These are phyloP conservation scores for Scheffersomyces spartinae DNA, from an alignment of 805 yeast genomes.

Conservation along the genomic window DNA sequence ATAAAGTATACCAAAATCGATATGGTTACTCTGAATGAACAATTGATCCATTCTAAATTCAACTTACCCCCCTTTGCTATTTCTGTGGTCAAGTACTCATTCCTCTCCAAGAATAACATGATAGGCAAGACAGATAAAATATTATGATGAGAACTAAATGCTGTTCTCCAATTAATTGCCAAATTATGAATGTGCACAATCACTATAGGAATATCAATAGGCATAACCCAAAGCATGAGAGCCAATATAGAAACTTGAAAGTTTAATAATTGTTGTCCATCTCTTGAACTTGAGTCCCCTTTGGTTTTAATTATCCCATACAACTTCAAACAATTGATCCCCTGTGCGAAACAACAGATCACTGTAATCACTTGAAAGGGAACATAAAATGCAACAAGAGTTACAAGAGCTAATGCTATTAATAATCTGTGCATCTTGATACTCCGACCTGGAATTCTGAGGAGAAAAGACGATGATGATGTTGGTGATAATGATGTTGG, in stretches of 20 bases:
- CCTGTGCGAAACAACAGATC: slow-evolving; percentile 48
- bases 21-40: slow-evolving; percentile 14
- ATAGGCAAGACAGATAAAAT: slow-evolving; percentile 68
- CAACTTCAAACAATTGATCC: slow-evolving; percentile 34
- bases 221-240: slow-evolving; percentile 67
- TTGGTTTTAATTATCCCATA: background rate
- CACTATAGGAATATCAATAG: slow-evolving; percentile 67
- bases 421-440: slow-evolving; percentile 16
- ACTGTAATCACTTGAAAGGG: slow-evolving; percentile 77
- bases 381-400: slow-evolving; percentile 48
- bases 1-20: slow-evolving; percentile 38
- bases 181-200: slow-evolving; percentile 77
- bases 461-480: too few relatives aligned
- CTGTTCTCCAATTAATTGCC: slow-evolving; percentile 67
- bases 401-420: slow-evolving; percentile 23
- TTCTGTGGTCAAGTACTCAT: slow-evolving; percentile 39
- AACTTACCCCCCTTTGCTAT: slow-evolving; percentile 6
- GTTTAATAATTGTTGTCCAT: slow-evolving; percentile 30
- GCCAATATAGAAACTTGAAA: slow-evolving; percentile 53
- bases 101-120: slow-evolving; percentile 43
- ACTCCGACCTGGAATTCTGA: too few relatives aligned
- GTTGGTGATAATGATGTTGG: background rate
- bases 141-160: slow-evolving; percentile 82
- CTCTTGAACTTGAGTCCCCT: slow-evolving; percentile 1
- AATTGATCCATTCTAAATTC: slow-evolving; percentile 5